These are phyloP conservation scores for Chalaropsis thielavioides DNA, from an alignment of 2,329 filamentous ascomycete genomes.

Conservation along the genomic window DNA sequence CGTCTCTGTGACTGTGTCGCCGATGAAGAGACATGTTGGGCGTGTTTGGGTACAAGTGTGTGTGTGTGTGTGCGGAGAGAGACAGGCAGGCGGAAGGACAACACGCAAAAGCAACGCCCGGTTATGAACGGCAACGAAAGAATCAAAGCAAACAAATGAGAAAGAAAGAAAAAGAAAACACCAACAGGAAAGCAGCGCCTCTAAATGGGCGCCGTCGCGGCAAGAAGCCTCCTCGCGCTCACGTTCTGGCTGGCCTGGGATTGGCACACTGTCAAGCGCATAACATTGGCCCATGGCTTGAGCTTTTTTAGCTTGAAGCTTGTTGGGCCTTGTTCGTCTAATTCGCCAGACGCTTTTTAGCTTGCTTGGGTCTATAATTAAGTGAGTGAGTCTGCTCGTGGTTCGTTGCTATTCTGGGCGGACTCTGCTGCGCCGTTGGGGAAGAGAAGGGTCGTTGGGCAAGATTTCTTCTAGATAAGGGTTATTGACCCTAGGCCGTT, in stretches of 20 bases:
- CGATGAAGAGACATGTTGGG: background rate
- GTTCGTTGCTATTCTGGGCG: conserved; percentile 3
- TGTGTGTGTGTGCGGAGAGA: background rate
- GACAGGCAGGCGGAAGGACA: background rate
- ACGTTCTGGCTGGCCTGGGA: no score
- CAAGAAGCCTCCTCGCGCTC: background rate
- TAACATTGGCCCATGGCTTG: conserved; percentile 1
- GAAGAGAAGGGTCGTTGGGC: background rate
- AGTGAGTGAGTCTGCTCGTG: background rate
- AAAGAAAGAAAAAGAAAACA: background rate
- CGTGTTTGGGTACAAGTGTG: background rate
- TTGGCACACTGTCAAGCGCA: background rate
- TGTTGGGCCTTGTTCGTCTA: conserved; percentile 2
- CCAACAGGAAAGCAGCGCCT: background rate
- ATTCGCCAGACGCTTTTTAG: background rate
- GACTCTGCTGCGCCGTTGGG: background rate
- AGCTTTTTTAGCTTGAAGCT: conserved; percentile 4
- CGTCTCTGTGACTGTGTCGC: conserved; percentile 1
- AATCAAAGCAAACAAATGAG: background rate
- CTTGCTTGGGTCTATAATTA: background rate
- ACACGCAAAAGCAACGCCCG: background rate
- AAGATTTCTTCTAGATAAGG: background rate
- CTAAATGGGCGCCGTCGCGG: background rate
- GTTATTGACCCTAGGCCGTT: background rate
- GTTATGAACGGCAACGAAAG: background rate